Base-by-base conservation (phyloP, 1,284 basidiomycete species). In the Cryptococcus sp. region DNA sequence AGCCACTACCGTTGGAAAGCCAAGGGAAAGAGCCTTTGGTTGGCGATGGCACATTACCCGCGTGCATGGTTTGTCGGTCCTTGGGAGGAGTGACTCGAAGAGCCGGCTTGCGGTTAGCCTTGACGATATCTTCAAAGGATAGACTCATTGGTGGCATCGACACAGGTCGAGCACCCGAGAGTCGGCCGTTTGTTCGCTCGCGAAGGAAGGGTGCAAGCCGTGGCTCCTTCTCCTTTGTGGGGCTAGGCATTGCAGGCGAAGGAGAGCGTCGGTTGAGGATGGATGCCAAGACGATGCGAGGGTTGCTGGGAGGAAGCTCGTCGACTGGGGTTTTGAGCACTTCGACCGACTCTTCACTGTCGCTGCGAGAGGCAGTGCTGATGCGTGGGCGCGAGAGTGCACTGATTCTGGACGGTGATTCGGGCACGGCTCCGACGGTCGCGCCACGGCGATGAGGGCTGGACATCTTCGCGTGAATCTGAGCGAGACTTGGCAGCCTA, bases 401-500 rank as follows among this genome's bases (percentile, higher is more conserved):
- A 45, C 2, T 40, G 37, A 38, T 11, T 16, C 13, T 38, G 20
- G 26, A 22, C 10, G 52, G 57, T 15, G 56, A 54, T 16, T 46
- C 46, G 13, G 59, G 54, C 16, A 59, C 54, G 10, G 55, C 45
- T 11, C 51, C 56, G 22, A 52, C 48, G 8, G 58, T 59, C 3
- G 47, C 47, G 6, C 50, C 57, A 29, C 64, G 48, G 26, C 65
- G 54, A 45, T 62, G 64, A 13, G 58, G 53, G 20, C 58, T 57
- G 16, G 54, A 52, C 59, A 77, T 66, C 64, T 71, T 70, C 22
- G 71, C 71, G 54, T 77, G 72, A 40, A 77, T 75, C 67, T 77
- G 69, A 40, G 69, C 69, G 5, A 77, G 63, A 44, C 66, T 69
- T 1, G 75, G 75, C 19, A 77, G 65, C 19, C 65, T 57, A 43